Evolutionary conservation across 2,329 filamentous ascomycete genomes (phyloP).

Genomic region (Ophiostoma sp.): DNA sequence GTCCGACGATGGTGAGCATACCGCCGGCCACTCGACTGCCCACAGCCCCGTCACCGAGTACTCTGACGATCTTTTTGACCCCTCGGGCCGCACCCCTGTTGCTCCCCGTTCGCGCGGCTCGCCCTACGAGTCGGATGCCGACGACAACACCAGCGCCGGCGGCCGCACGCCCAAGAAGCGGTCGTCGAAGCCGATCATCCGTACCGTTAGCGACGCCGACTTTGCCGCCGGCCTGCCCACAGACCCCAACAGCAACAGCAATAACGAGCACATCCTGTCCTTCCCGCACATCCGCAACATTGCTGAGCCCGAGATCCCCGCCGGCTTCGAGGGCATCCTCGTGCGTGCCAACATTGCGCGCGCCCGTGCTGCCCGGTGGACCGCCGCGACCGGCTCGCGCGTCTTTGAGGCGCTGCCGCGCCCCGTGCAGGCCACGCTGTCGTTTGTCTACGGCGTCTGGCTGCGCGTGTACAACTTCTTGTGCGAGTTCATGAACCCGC

Average conservation of each 20-base stretch:
- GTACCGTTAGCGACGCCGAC: constrained; percentile 30
- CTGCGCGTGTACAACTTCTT: constrained; percentile 53
- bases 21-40: constrained; percentile 30
- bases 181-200: constrained; percentile 31
- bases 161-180: constrained; percentile 29
- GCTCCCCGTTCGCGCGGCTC: constrained; percentile 47
- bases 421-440: constrained; percentile 38
- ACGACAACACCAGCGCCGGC: constrained; percentile 33
- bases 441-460: constrained; percentile 34
- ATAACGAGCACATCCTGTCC: constrained; percentile 48
- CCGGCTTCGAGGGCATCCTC: constrained; percentile 41
- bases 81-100: constrained; percentile 53
- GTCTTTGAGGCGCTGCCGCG: constrained; percentile 39
- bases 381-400: constrained; percentile 26
- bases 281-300: constrained; percentile 53
- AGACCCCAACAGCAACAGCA: constrained; percentile 33
- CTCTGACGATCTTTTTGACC: constrained; percentile 47
- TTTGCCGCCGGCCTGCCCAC: constrained; percentile 25
- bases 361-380: constrained; percentile 21
- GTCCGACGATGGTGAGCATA: constrained; percentile 28
- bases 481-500: constrained; percentile 97
- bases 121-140: constrained; percentile 46
- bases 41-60: constrained; percentile 39
- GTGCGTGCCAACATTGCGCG: constrained; percentile 35
- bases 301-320: constrained; percentile 40